Conservation (phyloP, 352 stramenopile genomes). For the Phytophthora constricta region DNA sequence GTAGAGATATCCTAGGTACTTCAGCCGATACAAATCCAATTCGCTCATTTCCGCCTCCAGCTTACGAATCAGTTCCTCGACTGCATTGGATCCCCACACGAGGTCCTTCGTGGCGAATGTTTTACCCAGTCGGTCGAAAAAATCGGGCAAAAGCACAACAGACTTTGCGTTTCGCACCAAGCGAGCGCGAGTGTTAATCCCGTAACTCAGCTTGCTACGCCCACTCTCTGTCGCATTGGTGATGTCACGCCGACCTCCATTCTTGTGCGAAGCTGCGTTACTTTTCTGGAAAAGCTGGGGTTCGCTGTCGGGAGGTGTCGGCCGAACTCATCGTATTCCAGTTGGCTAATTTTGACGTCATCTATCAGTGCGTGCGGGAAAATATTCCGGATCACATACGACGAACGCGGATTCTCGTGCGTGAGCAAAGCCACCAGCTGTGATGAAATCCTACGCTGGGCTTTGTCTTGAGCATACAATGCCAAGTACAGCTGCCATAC, state of each 20-base stretch:
- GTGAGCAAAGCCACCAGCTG: constrained; percentile 86
- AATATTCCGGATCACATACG: constrained; percentile 82
- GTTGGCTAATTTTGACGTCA: constrained; percentile 71
- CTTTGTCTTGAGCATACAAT: constrained; percentile 84
- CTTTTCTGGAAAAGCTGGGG: constrained; percentile 51
- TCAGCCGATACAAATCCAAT: constrained; percentile 80
- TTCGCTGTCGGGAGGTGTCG: constrained; percentile 66
- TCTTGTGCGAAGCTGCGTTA: constrained; percentile 53
- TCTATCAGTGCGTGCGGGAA: constrained; percentile 85
- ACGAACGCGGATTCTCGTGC: constrained; percentile 87
- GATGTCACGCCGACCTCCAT: constrained; percentile 52
- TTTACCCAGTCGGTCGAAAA: constrained; percentile 86
- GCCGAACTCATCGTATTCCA: constrained; percentile 89
- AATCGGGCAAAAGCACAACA: constrained; percentile 85
- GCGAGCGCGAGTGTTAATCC: constrained; percentile 75
- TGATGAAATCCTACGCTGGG: constrained; percentile 84
- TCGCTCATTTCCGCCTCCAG: constrained; percentile 75
- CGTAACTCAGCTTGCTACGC: constrained; percentile 72
- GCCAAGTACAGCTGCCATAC: constrained; percentile 88
- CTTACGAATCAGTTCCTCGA: constrained; percentile 80
- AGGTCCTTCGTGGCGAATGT: constrained; percentile 81
- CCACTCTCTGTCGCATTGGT: constrained; percentile 77
- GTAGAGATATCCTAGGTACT: constrained; percentile 85
- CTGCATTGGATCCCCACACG: constrained; percentile 72
- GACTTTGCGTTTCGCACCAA: constrained; percentile 83